phyloP scores from a whole-genome alignment of 164 flowering plant species.

The Vitis rotundifolia region DNA sequence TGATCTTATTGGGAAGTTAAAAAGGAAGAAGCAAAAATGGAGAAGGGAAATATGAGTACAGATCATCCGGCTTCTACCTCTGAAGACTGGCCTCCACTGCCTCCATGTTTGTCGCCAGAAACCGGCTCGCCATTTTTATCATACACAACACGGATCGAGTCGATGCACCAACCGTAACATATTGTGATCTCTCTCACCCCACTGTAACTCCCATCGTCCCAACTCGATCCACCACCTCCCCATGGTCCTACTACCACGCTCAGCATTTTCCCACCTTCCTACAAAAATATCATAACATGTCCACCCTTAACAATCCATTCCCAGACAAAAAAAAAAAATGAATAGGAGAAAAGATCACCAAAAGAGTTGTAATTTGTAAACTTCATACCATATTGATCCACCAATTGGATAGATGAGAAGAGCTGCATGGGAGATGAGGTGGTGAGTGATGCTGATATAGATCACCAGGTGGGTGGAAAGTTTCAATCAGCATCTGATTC shows the following conservation, averaged over 20 bases:
- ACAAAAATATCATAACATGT: background rate
- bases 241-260: constrained; percentile 49
- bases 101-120: constrained; percentile 54
- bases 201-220: constrained; percentile 65
- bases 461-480: background rate
- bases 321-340: background rate
- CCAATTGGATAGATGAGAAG: background rate
- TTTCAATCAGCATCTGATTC: background rate
- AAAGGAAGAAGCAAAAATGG: background rate
- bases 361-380: background rate
- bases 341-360: too few species aligned
- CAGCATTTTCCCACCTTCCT: constrained; percentile 29
- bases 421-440: background rate
- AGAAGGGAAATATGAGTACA: too few species aligned
- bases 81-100: constrained; percentile 45
- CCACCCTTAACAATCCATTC: too few species aligned
- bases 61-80: constrained; percentile 26
- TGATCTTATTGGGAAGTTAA: background rate
- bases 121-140: constrained; percentile 60
- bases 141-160: constrained; percentile 57
- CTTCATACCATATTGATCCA: background rate
- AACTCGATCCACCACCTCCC: constrained; percentile 72
- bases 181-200: constrained; percentile 60
- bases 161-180: constrained; percentile 54
- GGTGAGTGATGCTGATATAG: background rate